A percentile compares a stretch with the other conserved stretches of the same genome.
Evolutionary conservation across 1,284 basidiomycete species (phyloP).

Genomic region (Malassezia obtusa): DNA sequence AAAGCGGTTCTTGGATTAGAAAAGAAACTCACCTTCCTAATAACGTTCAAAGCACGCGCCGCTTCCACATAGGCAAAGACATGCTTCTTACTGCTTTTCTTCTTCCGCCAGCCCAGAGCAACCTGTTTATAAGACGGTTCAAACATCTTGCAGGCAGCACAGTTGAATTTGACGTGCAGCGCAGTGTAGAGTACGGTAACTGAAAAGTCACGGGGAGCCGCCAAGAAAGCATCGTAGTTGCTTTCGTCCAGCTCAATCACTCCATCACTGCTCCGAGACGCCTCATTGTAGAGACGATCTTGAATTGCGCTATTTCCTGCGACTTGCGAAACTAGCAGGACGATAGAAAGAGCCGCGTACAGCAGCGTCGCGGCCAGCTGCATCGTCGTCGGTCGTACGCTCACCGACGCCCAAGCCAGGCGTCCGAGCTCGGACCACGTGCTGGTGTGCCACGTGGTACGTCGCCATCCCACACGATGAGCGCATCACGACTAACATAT

Average conservation of each 20-base stretch:
- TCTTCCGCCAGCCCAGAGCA: slow-evolving; percentile 6
- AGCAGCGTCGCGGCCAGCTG: slow-evolving; percentile 2
- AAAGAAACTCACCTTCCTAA: neutral
- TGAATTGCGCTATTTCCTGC: neutral
- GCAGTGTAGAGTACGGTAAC: slow-evolving; percentile 12
- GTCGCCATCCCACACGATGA: neutral
- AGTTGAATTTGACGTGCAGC: neutral
- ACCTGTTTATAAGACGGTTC: slow-evolving; percentile 6
- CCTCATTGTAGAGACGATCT: neutral
- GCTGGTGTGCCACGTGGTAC: slow-evolving; percentile 1
- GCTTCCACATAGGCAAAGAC: slow-evolving; percentile 11
- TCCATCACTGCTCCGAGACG: neutral
- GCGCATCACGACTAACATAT: neutral
- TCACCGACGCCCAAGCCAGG: neutral
- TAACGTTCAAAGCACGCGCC: slow-evolving; percentile 1
- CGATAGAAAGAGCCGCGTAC: neutral
- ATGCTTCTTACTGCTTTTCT: neutral
- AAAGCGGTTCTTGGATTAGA: neutral
- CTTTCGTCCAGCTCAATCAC: slow-evolving; percentile 5
- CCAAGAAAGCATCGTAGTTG: slow-evolving; percentile 1
- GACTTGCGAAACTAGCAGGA: neutral
- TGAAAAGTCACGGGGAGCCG: slow-evolving; percentile 11
- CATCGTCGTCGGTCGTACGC: slow-evolving; percentile 3
- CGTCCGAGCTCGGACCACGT: neutral
- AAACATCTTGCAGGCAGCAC: slow-evolving; percentile 11